Evolutionary conservation across 83 land plant genomes (phyloP).

Genomic region (Diphasiastrum complanatum): DNA sequence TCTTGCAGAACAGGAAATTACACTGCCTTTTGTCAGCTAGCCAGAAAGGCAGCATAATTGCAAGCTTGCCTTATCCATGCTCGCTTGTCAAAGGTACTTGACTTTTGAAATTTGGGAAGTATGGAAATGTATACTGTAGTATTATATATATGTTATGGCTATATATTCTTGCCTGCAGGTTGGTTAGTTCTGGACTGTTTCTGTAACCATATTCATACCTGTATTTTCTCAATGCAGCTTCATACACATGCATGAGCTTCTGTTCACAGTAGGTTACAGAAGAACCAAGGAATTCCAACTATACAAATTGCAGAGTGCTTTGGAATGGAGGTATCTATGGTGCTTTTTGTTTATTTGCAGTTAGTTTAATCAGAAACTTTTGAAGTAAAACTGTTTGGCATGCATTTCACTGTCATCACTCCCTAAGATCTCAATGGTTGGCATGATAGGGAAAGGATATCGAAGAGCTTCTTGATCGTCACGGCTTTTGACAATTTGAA

Average conservation of each 20-base stretch:
- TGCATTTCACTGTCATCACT: not conserved
- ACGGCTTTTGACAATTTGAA: constrained; percentile 75
- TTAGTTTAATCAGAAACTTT: not conserved
- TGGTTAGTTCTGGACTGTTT: not conserved
- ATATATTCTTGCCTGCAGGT: not conserved
- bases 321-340: constrained; percentile 73
- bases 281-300: constrained; percentile 82
- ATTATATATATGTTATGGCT: not conserved
- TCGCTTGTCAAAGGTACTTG: constrained; percentile 83
- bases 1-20: constrained; percentile 82
- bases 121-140: not conserved
- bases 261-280: constrained; percentile 69
- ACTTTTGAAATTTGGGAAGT: not conserved
- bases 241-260: constrained; percentile 87
- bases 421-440: not conserved
- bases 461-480: constrained; percentile 58
- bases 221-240: constrained; percentile 33
- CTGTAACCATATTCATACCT: not conserved
- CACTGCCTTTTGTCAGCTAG: constrained; percentile 79
- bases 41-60: constrained; percentile 73
- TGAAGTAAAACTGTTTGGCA: not conserved
- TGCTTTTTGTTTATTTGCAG: not conserved
- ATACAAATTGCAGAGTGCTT: constrained; percentile 64
- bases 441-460: constrained; percentile 61
- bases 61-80: constrained; percentile 99